Percentiles rank a stretch among this genome's conserved stretches.
phyloP scores from a whole-genome alignment of 2,329 filamentous ascomycete species.

The Juglanconis sp. region DNA sequence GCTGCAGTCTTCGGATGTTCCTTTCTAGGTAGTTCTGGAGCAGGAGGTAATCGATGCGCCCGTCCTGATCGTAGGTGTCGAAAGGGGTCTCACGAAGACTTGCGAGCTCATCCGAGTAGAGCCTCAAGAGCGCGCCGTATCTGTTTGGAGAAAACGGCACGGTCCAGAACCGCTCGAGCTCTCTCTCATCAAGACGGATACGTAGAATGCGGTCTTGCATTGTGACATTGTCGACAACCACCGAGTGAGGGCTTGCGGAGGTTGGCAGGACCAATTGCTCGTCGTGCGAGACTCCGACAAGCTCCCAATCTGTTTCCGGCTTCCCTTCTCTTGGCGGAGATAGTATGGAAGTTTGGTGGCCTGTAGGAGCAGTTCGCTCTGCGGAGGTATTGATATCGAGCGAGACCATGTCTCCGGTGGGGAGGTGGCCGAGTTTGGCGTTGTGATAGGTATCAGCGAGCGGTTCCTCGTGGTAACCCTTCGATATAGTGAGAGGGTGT shows the following conservation, averaged over 20 bases:
- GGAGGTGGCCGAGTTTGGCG: no score
- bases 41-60: constrained; percentile 47
- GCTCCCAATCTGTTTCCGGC: background rate
- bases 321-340: background rate
- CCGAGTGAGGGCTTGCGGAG: background rate
- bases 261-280: background rate
- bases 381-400: background rate
- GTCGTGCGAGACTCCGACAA: background rate
- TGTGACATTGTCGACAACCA: constrained; percentile 25
- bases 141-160: constrained; percentile 42
- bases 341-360: background rate
- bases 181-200: constrained; percentile 41
- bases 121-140: constrained; percentile 24
- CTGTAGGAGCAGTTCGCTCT: background rate
- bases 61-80: constrained; percentile 36
- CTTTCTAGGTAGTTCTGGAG: constrained; percentile 44
- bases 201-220: constrained; percentile 42
- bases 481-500: no score
- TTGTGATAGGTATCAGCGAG: no score
- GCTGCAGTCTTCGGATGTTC: constrained; percentile 34
- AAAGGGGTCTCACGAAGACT: constrained; percentile 34
- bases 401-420: background rate
- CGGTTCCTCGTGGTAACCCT: no score
- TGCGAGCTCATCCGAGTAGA: constrained; percentile 31
- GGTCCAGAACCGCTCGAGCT: constrained; percentile 48